A percentile compares a stretch with the other conserved stretches of the same genome.
Conservation (phyloP, 139 green algal genomes). For the Picochlorum sp. region DNA sequence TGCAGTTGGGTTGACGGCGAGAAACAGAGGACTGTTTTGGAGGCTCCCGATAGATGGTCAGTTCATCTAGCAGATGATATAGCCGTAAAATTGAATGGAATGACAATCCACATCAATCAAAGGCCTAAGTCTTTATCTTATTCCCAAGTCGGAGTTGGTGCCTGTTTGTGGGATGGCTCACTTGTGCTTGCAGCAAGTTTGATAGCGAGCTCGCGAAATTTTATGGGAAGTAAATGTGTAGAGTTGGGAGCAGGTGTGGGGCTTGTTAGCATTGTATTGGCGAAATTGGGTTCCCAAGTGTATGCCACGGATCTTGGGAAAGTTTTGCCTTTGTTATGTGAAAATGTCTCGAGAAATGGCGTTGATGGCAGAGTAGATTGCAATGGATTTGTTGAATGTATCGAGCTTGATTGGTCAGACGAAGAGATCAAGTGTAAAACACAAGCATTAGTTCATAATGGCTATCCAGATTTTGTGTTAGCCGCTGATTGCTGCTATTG, state of each 20-base stretch:
- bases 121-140: slow-evolving; percentile 5
- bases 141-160: slow-evolving; percentile 28
- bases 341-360: slow-evolving; percentile 24
- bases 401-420: slow-evolving; percentile 15
- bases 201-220: background rate
- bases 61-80: slow-evolving; percentile 31
- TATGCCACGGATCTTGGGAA: slow-evolving; percentile 21
- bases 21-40: background rate
- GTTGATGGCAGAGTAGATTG: background rate
- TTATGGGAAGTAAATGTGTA: slow-evolving; percentile 13
- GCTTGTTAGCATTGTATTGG: slow-evolving; percentile 14
- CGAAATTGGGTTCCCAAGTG: slow-evolving; percentile 16
- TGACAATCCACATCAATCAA: slow-evolving; percentile 4
- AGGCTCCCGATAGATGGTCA: slow-evolving; percentile 23
- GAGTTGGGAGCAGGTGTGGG: slow-evolving; percentile 37
- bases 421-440: background rate
- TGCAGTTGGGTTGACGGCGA: slow-evolving; percentile 33
- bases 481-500: slow-evolving; percentile 32
- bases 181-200: slow-evolving; percentile 32
- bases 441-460: background rate
- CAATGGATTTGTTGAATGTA: slow-evolving; percentile 8
- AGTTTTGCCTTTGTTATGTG: slow-evolving; percentile 20
- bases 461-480: slow-evolving; percentile 16
- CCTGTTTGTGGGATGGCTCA: slow-evolving; percentile 32
- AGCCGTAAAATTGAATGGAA: slow-evolving; percentile 7